Evolutionary conservation across 169 alveolate species (phyloP).

Genomic region (Plasmodium vinckei): DNA sequence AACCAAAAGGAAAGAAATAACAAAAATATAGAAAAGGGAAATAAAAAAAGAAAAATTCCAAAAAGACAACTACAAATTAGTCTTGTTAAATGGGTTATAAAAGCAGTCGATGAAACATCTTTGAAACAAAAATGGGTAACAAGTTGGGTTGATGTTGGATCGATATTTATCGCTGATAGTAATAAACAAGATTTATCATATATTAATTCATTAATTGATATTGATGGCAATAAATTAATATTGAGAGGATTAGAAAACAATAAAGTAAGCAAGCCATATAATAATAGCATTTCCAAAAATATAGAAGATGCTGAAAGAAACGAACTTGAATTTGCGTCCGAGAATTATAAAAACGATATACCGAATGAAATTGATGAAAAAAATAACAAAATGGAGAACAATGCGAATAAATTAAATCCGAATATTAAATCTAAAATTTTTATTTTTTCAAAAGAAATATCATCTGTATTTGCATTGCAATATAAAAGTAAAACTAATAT

Average conservation of each 20-base stretch:
- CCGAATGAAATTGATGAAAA: not conserved
- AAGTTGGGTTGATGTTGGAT: slow-evolving; percentile 73
- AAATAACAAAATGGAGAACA: not conserved
- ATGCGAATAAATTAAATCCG: slow-evolving; percentile 22
- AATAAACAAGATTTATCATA: slow-evolving; percentile 24
- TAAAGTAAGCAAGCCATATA: slow-evolving; percentile 37
- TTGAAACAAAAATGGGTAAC: slow-evolving; percentile 73
- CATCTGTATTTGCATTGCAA: slow-evolving; percentile 61
- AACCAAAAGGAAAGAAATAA: not conserved
- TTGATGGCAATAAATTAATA: slow-evolving; percentile 57
- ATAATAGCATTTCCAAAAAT: slow-evolving; percentile 9
- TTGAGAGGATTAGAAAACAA: slow-evolving; percentile 36
- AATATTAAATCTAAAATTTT: slow-evolving; percentile 58
- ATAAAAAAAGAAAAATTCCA: slow-evolving; percentile 5
- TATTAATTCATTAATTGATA: slow-evolving; percentile 62
- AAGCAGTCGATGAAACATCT: slow-evolving; percentile 66
- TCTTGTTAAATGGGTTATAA: slow-evolving; percentile 58
- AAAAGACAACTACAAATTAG: slow-evolving; percentile 67
- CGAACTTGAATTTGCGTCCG: not conserved
- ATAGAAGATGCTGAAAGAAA: slow-evolving; percentile 8
- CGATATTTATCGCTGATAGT: slow-evolving; percentile 57
- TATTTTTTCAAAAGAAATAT: slow-evolving; percentile 65
- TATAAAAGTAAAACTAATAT: slow-evolving; percentile 38
- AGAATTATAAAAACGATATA: slow-evolving; percentile 3
- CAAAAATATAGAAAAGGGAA: slow-evolving; percentile 11